These are phyloP conservation scores for Wickerhamiella nectarea DNA, from an alignment of 805 yeast genomes.

Conservation along the genomic window DNA sequence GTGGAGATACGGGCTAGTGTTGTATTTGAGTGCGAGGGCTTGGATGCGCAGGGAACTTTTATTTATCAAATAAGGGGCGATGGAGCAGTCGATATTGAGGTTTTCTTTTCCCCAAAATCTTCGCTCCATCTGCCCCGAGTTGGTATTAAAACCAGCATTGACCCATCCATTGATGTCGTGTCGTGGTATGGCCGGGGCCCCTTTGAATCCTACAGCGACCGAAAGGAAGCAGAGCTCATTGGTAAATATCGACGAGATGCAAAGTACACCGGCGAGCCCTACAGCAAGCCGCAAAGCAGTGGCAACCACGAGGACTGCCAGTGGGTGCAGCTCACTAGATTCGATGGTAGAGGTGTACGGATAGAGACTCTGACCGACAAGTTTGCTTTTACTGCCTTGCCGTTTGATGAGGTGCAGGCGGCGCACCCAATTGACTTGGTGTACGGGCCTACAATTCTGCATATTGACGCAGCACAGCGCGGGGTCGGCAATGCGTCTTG, in stretches of 20 bases:
- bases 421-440: slow-evolving; percentile 21
- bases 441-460: slow-evolving; percentile 13
- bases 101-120: not conserved
- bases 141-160: slow-evolving; percentile 25
- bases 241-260: slow-evolving; percentile 19
- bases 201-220: slow-evolving; percentile 28
- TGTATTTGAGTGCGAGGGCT: slow-evolving; percentile 7
- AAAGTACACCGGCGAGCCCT: slow-evolving; percentile 19
- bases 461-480: slow-evolving; percentile 21
- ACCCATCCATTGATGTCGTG: slow-evolving; percentile 17
- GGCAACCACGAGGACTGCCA: slow-evolving; percentile 27
- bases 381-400: slow-evolving; percentile 11
- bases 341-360: slow-evolving; percentile 7
- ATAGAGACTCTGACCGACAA: slow-evolving; percentile 8
- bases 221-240: slow-evolving; percentile 21
- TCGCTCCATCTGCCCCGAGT: slow-evolving; percentile 23
- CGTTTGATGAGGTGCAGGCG: slow-evolving; percentile 16
- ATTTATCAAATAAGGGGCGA: slow-evolving; percentile 11
- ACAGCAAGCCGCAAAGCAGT: slow-evolving; percentile 29
- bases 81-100: not conserved
- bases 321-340: slow-evolving; percentile 19
- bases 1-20: slow-evolving; percentile 20
- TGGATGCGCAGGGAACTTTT: slow-evolving; percentile 13
- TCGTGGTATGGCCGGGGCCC: slow-evolving; percentile 29
- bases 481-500: slow-evolving; percentile 24